These are phyloP conservation scores for Gaillardinia entomophila DNA, from an alignment of 805 yeast species.

Conservation along the genomic window DNA sequence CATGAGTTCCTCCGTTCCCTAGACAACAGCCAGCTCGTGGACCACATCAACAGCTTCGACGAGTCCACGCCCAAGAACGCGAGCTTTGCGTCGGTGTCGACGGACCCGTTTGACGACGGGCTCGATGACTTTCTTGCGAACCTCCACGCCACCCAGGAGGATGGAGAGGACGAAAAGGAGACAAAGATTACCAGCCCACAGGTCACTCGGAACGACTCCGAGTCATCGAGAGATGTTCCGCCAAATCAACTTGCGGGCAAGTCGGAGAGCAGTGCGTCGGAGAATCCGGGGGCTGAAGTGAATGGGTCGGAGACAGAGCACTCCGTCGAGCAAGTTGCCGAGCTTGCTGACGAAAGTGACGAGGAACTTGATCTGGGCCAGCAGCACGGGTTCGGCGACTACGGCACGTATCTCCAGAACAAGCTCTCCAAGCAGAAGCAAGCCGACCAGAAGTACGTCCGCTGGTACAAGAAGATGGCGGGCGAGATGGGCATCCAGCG, in stretches of 20 bases:
- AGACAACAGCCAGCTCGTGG: constrained; percentile 15
- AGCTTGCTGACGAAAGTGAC: neutral
- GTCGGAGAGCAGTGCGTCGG: neutral
- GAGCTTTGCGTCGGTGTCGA: constrained; percentile 4
- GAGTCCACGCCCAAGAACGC: constrained; percentile 2
- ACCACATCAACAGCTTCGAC: constrained; percentile 11
- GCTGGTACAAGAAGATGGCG: constrained; percentile 42
- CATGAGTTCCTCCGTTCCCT: constrained; percentile 14
- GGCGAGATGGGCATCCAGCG: constrained; percentile 7
- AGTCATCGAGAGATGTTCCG: neutral
- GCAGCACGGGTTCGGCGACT: constrained; percentile 57
- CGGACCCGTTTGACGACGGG: constrained; percentile 22
- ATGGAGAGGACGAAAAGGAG: constrained; percentile 1
- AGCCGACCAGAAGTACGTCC: constrained; percentile 43
- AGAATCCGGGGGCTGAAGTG: neutral
- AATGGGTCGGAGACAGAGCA: neutral
- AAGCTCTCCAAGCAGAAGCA: constrained; percentile 60
- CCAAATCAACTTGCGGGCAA: neutral
- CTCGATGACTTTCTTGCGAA: constrained; percentile 14
- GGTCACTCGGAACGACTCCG: neutral
- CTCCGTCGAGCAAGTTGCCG: no score
- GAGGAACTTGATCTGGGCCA: constrained; percentile 26
- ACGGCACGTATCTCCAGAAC: constrained; percentile 55
- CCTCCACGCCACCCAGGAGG: constrained; percentile 1
- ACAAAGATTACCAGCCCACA: neutral